Conservation (phyloP, 148 eudicot genomes). For the Heliamphora exappendiculata region DNA sequence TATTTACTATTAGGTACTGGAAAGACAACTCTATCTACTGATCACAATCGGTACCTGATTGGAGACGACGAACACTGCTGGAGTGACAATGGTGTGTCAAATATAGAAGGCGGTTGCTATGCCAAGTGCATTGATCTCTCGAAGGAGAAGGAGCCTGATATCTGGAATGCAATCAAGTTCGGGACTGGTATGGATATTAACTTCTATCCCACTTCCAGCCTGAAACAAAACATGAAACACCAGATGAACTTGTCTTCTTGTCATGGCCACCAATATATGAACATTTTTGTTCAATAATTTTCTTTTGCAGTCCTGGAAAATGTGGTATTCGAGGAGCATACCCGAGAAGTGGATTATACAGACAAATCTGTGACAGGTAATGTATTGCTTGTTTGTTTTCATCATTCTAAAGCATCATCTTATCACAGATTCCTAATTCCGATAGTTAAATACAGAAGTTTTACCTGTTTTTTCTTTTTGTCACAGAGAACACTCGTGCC, state of each 20-base stretch:
- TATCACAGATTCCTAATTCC: neutral
- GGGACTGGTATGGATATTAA: constrained; percentile 28
- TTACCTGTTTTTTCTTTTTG: neutral
- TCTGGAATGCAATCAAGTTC: constrained; percentile 77
- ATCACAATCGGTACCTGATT: constrained; percentile 60
- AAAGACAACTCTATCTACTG: constrained; percentile 74
- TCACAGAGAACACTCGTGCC: constrained; percentile 72
- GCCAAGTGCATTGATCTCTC: constrained; percentile 83
- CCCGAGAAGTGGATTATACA: constrained; percentile 73
- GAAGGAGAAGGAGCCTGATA: constrained; percentile 72
- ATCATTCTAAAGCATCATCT: too few species aligned
- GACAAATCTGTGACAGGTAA: constrained; percentile 89
- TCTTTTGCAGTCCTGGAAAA: constrained; percentile 64
- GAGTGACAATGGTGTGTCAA: constrained; percentile 67
- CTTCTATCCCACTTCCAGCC: neutral
- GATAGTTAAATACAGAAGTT: neutral
- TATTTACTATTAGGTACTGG: constrained; percentile 52
- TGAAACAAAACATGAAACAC: neutral
- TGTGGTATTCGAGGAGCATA: constrained; percentile 90
- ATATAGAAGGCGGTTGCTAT: constrained; percentile 85
- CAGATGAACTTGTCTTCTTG: neutral
- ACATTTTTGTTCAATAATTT: neutral
- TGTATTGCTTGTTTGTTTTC: neutral
- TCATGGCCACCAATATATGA: neutral
- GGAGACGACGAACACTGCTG: constrained; percentile 87